These are phyloP conservation scores for Alternaria atra DNA, from an alignment of 2,329 filamentous ascomycete species.

Conservation along the genomic window DNA sequence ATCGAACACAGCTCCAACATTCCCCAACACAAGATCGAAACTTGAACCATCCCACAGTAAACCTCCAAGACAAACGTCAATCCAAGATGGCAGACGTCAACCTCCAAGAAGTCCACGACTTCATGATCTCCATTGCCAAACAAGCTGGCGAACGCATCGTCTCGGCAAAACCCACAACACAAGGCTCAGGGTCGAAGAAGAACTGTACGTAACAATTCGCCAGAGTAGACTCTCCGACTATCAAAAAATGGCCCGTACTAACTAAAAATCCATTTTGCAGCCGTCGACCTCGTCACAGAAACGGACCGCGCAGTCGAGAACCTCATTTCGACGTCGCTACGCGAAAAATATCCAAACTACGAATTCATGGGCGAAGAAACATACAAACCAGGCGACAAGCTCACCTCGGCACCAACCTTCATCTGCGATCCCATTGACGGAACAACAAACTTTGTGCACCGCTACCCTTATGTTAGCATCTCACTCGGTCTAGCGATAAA, in stretches of 20 bases:
- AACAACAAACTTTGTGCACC: conserved; percentile 83
- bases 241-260: background rate
- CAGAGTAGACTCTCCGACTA: no score
- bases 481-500: conserved; percentile 76
- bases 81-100: conserved; percentile 49
- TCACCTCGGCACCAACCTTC: conserved; percentile 76
- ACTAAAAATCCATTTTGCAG: conserved; percentile 39
- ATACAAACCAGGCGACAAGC: conserved; percentile 69
- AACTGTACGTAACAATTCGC: conserved; percentile 50
- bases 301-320: conserved; percentile 70
- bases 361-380: conserved; percentile 65
- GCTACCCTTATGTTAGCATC: conserved; percentile 77
- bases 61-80: no score
- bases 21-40: background rate
- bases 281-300: conserved; percentile 70
- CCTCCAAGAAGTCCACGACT: conserved; percentile 60
- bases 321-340: conserved; percentile 63
- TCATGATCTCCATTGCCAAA: conserved; percentile 57
- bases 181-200: conserved; percentile 57
- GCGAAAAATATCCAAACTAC: conserved; percentile 62
- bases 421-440: conserved; percentile 85
- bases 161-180: conserved; percentile 54
- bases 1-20: background rate
- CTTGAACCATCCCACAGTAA: no score
- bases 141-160: conserved; percentile 58